Base-by-base conservation (phyloP, 345 rosid genomes). In the Excoecaria cochinchinensis region DNA sequence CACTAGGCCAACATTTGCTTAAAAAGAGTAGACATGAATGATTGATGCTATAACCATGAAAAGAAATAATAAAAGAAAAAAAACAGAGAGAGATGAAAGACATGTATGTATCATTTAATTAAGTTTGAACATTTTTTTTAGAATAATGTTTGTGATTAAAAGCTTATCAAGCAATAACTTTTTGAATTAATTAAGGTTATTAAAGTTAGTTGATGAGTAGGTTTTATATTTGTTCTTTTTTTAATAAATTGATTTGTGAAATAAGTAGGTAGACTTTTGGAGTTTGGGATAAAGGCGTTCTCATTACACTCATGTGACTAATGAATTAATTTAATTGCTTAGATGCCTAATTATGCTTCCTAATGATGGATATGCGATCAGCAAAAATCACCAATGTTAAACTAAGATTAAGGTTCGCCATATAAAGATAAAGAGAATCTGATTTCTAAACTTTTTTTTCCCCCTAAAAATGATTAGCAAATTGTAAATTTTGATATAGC, bases 301-400 rank as follows among this genome's bases (percentile, higher is more conserved):
- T 89, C 78, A 89, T 86, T 84, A 75, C 69, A 75, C 74, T 77
- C 89, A 86, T 89, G 88, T 87, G 85, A 71, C 39, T 61, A 52
- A 39, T 12, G 31, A 52, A 52, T 75, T 59, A 62, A 3, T 24
- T 16, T 31, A 51, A 51, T 6, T 63, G 67, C 44, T 36, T 40
- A 1, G 62, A 58, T 21, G 31, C 48, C 48, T 44, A 65, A 46
- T 42, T 21, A 25, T 65, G 47, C 44, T 65, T 65, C 15, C 24
- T 65, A 65, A 63, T 63, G n/a, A 46, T 65, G 9, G 69, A 21
- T 44, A 51, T 44, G 12, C 14, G 39, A 3, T 3, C 25, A 56
- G n/a, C 24, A 56, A 15, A 56, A 19, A 17, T 31, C 62, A 58
- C 10, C 36, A 58, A 21, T 44, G 6, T 44, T 1, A 44, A 44